A percentile compares a stretch with the other conserved stretches of the same genome.
Evolutionary conservation across 2,329 filamentous ascomycete species (phyloP).

Genomic region (Cladorrhinum sp.): DNA sequence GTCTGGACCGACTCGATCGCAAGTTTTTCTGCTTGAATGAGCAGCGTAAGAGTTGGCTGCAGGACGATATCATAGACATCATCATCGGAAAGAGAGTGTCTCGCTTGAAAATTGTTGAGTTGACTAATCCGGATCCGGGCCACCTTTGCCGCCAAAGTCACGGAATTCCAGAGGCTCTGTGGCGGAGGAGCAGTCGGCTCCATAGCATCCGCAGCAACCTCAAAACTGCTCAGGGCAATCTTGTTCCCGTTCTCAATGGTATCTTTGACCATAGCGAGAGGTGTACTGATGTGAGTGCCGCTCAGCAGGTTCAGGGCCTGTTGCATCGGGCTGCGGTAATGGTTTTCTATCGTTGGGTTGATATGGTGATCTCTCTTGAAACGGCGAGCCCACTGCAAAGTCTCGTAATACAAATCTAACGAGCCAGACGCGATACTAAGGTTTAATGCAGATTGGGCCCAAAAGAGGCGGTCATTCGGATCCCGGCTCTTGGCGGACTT

Average conservation of each 20-base stretch:
- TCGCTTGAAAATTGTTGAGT: slow-evolving; percentile 4
- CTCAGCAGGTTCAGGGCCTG: slow-evolving; percentile 5
- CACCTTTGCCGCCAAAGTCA: slow-evolving; percentile 5
- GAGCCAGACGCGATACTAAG: slow-evolving; percentile 30
- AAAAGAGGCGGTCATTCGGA: slow-evolving; percentile 24
- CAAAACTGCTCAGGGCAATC: slow-evolving; percentile 15
- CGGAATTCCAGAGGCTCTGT: background rate
- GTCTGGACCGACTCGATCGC: slow-evolving; percentile 14
- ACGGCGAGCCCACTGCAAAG: slow-evolving; percentile 30
- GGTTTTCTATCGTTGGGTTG: background rate
- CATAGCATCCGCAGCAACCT: slow-evolving; percentile 9
- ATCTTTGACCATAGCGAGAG: background rate
- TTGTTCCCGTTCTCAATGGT: slow-evolving; percentile 10
- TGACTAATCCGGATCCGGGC: slow-evolving; percentile 4
- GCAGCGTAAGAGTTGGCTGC: slow-evolving; percentile 32
- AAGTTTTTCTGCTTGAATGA: slow-evolving; percentile 29
- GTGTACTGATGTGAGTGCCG: background rate
- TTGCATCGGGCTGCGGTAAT: slow-evolving; percentile 3
- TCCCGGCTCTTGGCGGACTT: slow-evolving; percentile 9
- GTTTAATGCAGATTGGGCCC: slow-evolving; percentile 29
- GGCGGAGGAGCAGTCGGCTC: slow-evolving; percentile 15
- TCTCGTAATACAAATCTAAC: slow-evolving; percentile 25
- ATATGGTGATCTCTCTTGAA: slow-evolving; percentile 30
- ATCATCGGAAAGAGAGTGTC: slow-evolving; percentile 6
- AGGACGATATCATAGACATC: slow-evolving; percentile 26